Conservation (phyloP, 495 filamentous ascomycete species). For the Podospora pseudoanserina region DNA sequence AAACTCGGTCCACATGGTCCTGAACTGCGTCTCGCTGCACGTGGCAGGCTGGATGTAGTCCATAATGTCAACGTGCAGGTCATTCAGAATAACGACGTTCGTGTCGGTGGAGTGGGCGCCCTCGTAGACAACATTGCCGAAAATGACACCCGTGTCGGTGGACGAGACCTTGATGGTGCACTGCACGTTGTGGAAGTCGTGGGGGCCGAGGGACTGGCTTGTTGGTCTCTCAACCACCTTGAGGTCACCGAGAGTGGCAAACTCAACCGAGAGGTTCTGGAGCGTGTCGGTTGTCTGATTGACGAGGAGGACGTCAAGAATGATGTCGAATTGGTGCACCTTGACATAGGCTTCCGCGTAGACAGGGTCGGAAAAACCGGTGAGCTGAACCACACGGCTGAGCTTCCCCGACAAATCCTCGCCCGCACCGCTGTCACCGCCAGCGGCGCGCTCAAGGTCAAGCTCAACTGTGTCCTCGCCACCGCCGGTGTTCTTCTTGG, state of each 20-base stretch:
- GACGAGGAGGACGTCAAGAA: constrained; percentile 93
- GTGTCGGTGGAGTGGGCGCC: constrained; percentile 91
- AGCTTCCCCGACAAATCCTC: constrained; percentile 92
- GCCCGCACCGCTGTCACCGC: constrained; percentile 69
- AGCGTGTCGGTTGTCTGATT: constrained; percentile 97
- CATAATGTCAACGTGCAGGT: constrained; percentile 99
- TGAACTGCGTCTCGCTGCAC: constrained; percentile 97
- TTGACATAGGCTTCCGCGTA: constrained; percentile 99
- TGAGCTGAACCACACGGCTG: constrained; percentile 93
- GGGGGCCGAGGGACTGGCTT: constrained; percentile 89
- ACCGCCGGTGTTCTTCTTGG: constrained; percentile 85
- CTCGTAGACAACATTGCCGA: constrained; percentile 98
- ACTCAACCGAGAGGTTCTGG: constrained; percentile 96
- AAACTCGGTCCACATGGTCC: constrained; percentile 99
- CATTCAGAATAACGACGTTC: constrained; percentile 97
- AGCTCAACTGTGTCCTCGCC: constrained; percentile 80
- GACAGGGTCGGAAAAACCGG: constrained; percentile 96
- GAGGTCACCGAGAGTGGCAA: constrained; percentile 94
- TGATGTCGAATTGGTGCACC: constrained; percentile 98
- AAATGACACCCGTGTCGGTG: constrained; percentile 98
- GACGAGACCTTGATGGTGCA: constrained; percentile 99
- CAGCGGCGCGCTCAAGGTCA: constrained; percentile 91
- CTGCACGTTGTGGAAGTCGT: constrained; percentile 97
- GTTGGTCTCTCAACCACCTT: constrained; percentile 97
- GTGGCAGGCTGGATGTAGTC: constrained; percentile 98